These are phyloP conservation scores for Parmelia sp. DNA, from an alignment of 495 filamentous ascomycete genomes.

Conservation along the genomic window DNA sequence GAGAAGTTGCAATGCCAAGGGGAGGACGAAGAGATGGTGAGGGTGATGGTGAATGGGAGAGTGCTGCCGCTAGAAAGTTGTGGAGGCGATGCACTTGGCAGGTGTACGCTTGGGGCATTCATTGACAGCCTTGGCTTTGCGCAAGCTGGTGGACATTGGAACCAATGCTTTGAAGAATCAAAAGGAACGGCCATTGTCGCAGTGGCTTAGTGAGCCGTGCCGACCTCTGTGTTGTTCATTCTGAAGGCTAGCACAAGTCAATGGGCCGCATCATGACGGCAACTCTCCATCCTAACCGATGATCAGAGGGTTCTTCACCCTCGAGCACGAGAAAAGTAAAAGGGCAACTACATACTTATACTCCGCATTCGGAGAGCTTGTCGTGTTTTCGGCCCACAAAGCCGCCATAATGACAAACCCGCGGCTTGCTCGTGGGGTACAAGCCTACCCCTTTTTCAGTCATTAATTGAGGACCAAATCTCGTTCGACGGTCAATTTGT, in stretches of 20 bases:
- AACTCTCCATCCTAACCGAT: background rate
- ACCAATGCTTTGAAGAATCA: constrained; percentile 48
- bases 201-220: background rate
- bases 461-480: background rate
- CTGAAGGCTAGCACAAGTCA: background rate
- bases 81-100: constrained; percentile 55
- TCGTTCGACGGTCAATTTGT: background rate
- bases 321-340: background rate
- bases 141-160: constrained; percentile 62
- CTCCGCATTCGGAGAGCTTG: background rate
- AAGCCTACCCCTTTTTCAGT: background rate
- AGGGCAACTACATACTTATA: background rate
- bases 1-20: constrained; percentile 71
- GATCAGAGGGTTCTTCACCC: background rate
- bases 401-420: background rate
- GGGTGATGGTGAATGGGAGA: constrained; percentile 74
- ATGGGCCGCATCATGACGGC: background rate
- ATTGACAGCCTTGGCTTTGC: constrained; percentile 68
- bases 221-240: background rate
- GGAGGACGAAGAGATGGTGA: constrained; percentile 52
- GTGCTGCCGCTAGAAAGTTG: constrained; percentile 67
- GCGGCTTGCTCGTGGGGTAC: background rate
- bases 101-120: constrained; percentile 60
- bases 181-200: background rate
- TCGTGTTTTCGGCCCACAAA: background rate